phyloP scores from a whole-genome alignment of 1,284 basidiomycete species.

The Malassezia equina region DNA sequence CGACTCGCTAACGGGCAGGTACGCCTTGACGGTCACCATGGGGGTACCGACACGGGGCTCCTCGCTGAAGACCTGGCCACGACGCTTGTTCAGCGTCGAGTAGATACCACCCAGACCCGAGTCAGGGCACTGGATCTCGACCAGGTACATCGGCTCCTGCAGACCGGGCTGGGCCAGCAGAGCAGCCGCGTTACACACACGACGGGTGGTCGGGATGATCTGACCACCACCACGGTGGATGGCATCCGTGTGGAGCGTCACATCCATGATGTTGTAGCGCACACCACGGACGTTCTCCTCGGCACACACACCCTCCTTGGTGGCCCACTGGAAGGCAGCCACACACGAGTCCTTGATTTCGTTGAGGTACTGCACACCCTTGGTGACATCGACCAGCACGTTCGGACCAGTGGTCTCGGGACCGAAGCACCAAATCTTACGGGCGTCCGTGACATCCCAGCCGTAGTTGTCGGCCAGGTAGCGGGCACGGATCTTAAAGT shows the following conservation, averaged over 20 bases:
- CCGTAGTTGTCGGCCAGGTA: constrained; percentile 89
- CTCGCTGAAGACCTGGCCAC: constrained; percentile 96
- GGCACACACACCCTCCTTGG: constrained; percentile 69
- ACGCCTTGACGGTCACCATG: constrained; percentile 99
- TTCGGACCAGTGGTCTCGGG: constrained; percentile 97
- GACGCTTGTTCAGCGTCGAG: constrained; percentile 81
- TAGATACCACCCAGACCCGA: constrained; percentile 98
- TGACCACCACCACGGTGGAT: constrained; percentile 99
- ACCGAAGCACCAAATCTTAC: constrained; percentile 99
- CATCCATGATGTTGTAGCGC: constrained; percentile 91
- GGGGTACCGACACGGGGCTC: constrained; percentile 95
- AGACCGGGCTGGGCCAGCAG: constrained; percentile 80
- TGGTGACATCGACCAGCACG: constrained; percentile 92
- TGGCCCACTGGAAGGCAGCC: constrained; percentile 99
- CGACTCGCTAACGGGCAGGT: constrained; percentile 90
- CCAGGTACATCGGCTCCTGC: constrained; percentile 93
- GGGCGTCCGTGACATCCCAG: constrained; percentile 98
- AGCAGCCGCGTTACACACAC: constrained; percentile 90
- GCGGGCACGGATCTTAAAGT: constrained; percentile 94
- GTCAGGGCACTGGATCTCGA: constrained; percentile 98
- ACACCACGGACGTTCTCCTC: constrained; percentile 99
- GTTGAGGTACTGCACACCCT: constrained; percentile 66
- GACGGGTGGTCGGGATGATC: constrained; percentile 88
- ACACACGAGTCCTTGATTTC: constrained; percentile 99
- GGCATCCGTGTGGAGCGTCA: constrained; percentile 93